Conservation (phyloP, 2,329 filamentous ascomycete species). For the Hymenoscyphus scutula region DNA sequence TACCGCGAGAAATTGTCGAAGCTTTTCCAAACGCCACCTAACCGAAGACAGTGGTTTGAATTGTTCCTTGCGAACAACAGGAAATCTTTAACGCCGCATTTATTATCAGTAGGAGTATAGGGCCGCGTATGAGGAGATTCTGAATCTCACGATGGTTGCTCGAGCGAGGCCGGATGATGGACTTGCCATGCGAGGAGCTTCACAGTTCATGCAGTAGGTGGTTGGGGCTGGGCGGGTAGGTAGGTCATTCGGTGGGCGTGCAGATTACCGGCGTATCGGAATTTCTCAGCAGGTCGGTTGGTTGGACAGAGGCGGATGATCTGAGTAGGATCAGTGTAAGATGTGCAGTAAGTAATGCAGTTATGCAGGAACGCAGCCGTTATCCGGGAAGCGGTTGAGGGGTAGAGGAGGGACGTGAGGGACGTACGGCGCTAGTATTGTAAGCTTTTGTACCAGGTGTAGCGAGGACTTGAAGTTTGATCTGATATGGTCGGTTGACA, state of each 20-base stretch:
- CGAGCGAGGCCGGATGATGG: not conserved
- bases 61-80: too few species aligned
- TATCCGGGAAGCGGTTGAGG: not conserved
- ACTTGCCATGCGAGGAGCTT: not conserved
- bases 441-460: not conserved
- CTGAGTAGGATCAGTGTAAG: not conserved
- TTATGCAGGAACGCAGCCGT: slow-evolving; percentile 1
- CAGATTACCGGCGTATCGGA: slow-evolving; percentile 3
- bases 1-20: too few species aligned
- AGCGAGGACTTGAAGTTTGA: not conserved
- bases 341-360: slow-evolving; percentile 3
- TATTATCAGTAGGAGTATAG: too few species aligned
- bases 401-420: not conserved
- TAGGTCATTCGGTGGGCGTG: not conserved
- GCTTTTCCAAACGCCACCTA: too few species aligned
- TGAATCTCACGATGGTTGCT: too few species aligned
- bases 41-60: too few species aligned
- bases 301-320: not conserved
- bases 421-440: not conserved
- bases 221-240: slow-evolving; percentile 4
- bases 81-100: too few species aligned
- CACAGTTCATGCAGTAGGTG: not conserved
- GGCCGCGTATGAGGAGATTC: too few species aligned
- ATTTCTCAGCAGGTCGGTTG: not conserved
- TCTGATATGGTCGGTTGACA: not conserved